These are phyloP conservation scores for Colletotrichum tropicale DNA, from an alignment of 2,329 filamentous ascomycete species.

Conservation along the genomic window DNA sequence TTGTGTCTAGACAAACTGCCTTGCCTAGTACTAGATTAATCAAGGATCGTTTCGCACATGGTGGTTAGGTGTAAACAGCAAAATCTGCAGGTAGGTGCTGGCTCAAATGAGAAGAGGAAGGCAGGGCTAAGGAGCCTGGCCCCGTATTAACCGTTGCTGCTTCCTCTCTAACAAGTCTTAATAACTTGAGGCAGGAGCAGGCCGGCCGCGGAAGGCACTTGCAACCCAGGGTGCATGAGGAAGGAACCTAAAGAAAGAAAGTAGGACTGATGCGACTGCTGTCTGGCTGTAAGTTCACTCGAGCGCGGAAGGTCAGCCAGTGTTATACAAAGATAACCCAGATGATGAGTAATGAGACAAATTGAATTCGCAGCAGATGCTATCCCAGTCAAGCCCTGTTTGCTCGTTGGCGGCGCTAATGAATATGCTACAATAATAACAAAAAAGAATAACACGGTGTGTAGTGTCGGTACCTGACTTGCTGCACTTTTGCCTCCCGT, in stretches of 20 bases:
- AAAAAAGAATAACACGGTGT: constrained; percentile 13
- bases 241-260: not conserved
- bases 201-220: not conserved
- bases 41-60: not conserved
- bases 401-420: constrained; percentile 14
- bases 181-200: not conserved
- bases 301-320: not conserved
- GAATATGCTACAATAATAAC: constrained; percentile 17
- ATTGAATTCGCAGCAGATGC: constrained; percentile 1
- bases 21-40: not conserved
- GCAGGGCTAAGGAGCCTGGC: not conserved
- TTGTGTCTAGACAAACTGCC: not conserved
- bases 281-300: not conserved
- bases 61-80: not conserved
- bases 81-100: not conserved
- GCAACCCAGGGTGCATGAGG: not conserved
- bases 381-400: constrained; percentile 14
- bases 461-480: constrained; percentile 17
- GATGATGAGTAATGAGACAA: not conserved
- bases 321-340: rapidly evolving
- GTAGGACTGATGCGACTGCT: not conserved
- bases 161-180: not conserved
- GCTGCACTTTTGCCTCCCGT: constrained; percentile 1
- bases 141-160: not conserved
- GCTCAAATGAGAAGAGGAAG: not conserved